Percentiles rank a stretch among this genome's conserved stretches.
Evolutionary conservation across 192 early-diverging fungal species (phyloP).

Genomic region (Diversispora eburnea): DNA sequence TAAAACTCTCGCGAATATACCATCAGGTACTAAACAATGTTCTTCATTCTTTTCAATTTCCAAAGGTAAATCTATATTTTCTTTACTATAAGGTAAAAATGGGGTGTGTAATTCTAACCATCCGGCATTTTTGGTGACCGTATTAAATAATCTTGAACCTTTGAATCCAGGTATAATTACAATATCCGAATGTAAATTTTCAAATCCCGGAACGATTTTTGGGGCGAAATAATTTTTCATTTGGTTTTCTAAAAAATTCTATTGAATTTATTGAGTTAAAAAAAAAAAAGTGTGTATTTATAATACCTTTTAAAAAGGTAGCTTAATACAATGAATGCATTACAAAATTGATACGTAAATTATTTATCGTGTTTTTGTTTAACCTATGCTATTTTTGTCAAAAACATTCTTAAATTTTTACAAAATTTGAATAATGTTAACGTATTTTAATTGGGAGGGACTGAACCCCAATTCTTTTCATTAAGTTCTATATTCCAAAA

Average conservation of each 20-base stretch:
- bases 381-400: too few relatives aligned
- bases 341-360: too few relatives aligned
- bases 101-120: conserved; percentile 7
- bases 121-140: neutral
- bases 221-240: neutral
- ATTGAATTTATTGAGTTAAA: too few relatives aligned
- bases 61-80: conserved; percentile 21
- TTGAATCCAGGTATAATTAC: conserved; percentile 14
- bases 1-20: neutral
- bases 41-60: conserved; percentile 8
- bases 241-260: neutral
- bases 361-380: too few relatives aligned
- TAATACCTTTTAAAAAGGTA: too few relatives aligned
- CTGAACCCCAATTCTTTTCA: too few relatives aligned
- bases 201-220: conserved; percentile 6
- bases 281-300: too few relatives aligned
- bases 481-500: too few relatives aligned
- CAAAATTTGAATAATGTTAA: too few relatives aligned
- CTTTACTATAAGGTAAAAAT: conserved; percentile 11
- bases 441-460: too few relatives aligned
- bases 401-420: too few relatives aligned
- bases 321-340: too few relatives aligned
- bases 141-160: conserved; percentile 18
- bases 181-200: conserved; percentile 10
- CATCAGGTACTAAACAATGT: neutral